These are phyloP conservation scores for Musa acuminata DNA, from an alignment of 176 grass and related monocot species.

Conservation along the genomic window DNA sequence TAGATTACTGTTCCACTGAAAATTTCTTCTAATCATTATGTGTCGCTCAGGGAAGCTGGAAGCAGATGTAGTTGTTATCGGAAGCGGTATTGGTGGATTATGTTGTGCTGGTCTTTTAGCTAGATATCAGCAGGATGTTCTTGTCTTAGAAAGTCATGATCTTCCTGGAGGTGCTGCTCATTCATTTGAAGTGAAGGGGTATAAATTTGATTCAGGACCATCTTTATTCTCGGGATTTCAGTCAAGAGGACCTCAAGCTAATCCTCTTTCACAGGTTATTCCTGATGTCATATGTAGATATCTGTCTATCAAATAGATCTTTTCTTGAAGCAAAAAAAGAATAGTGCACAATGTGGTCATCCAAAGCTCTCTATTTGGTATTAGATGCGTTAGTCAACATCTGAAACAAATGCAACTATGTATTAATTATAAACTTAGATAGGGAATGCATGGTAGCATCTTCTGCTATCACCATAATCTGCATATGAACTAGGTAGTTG, in stretches of 20 bases:
- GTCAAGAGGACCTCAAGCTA: constrained; percentile 74
- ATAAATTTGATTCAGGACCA: constrained; percentile 88
- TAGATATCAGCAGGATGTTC: constrained; percentile 73
- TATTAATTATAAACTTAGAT: neutral
- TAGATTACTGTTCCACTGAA: neutral
- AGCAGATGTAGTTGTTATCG: constrained; percentile 82
- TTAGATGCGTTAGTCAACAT: neutral
- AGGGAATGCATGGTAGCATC: neutral
- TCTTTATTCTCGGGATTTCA: constrained; percentile 93
- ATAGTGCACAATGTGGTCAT: neutral
- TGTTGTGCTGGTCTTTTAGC: constrained; percentile 81
- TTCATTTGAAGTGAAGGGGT: constrained; percentile 91
- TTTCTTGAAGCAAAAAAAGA: neutral
- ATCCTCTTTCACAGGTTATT: constrained; percentile 77
- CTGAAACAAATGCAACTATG: neutral
- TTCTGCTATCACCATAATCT: neutral
- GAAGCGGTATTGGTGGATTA: constrained; percentile 73
- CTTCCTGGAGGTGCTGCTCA: constrained; percentile 77
- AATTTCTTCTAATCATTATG: neutral
- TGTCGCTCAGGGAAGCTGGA: constrained; percentile 39
- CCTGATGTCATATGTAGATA: neutral
- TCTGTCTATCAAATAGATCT: neutral
- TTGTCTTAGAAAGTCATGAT: constrained; percentile 92
- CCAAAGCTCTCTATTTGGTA: neutral
- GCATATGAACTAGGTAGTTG: neutral